Percentiles rank a stretch among this genome's conserved stretches.
These are phyloP conservation scores for Eurotiales sp. DNA, from an alignment of 2,329 filamentous ascomycete species.

Conservation along the genomic window DNA sequence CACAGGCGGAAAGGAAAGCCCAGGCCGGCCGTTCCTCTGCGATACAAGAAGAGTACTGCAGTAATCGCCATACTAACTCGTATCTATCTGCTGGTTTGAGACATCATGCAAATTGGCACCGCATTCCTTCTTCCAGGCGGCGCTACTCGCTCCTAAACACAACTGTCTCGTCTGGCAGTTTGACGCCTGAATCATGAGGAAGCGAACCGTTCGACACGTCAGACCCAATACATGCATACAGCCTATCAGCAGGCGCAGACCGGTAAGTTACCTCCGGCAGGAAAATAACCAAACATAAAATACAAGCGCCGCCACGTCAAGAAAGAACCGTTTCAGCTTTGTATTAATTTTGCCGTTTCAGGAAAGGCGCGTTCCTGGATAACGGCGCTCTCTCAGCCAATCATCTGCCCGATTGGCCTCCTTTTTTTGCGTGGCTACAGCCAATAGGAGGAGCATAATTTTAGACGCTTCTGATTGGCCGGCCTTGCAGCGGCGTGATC, in stretches of 20 bases:
- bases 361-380: background rate
- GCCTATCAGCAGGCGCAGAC: background rate
- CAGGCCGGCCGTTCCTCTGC: too few species aligned
- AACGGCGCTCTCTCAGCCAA: conserved; percentile 3
- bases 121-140: too few species aligned
- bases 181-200: background rate
- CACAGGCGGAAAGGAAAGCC: too few species aligned
- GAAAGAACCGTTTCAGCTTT: conserved; percentile 2
- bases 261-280: background rate
- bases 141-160: too few species aligned
- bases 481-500: too few species aligned
- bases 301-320: background rate
- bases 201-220: too few species aligned
- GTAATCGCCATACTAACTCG: too few species aligned
- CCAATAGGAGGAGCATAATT: background rate
- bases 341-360: conserved; percentile 5
- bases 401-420: background rate
- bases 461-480: background rate
- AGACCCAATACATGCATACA: background rate
- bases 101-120: too few species aligned
- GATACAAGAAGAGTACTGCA: too few species aligned
- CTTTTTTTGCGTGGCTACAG: background rate
- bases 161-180: too few species aligned
- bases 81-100: too few species aligned
- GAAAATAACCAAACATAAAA: background rate